Evolutionary conservation across 805 yeast species (phyloP).

Genomic region (Ogataea siamensis): DNA sequence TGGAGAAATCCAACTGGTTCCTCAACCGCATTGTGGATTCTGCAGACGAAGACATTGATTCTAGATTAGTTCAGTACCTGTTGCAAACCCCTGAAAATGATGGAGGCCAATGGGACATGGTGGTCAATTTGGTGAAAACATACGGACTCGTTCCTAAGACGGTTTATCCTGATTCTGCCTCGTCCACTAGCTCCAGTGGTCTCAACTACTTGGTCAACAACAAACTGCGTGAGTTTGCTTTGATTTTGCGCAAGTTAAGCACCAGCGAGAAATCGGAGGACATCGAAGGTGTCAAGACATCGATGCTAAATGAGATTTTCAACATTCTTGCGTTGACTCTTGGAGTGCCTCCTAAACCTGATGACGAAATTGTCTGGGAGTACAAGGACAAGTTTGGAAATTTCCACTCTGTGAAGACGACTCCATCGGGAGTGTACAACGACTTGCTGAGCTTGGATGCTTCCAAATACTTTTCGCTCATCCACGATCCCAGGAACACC

Average conservation of each 20-base stretch:
- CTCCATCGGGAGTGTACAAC: constrained; percentile 67
- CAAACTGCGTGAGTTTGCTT: constrained; percentile 76
- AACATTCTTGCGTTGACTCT: constrained; percentile 64
- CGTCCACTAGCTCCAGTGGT: constrained; percentile 50
- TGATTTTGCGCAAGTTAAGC: constrained; percentile 55
- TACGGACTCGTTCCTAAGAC: constrained; percentile 80
- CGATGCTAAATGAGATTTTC: constrained; percentile 61
- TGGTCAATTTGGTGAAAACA: constrained; percentile 69
- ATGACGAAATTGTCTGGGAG: constrained; percentile 69
- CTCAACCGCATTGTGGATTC: constrained; percentile 73
- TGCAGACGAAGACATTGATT: constrained; percentile 62
- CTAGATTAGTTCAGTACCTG: constrained; percentile 66
- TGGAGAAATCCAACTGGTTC: constrained; percentile 81
- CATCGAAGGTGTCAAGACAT: constrained; percentile 27
- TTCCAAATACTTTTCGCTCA: constrained; percentile 57
- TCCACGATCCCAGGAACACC: constrained; percentile 81
- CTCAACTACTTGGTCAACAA: constrained; percentile 67
- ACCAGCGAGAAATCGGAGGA: constrained; percentile 37
- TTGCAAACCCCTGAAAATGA: constrained; percentile 68
- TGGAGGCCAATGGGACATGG: constrained; percentile 92
- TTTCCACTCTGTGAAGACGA: constrained; percentile 47
- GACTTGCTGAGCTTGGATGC: constrained; percentile 54
- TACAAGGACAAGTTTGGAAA: constrained; percentile 70
- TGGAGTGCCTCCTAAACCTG: constrained; percentile 78
- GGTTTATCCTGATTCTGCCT: constrained; percentile 67